A percentile compares a stretch with the other conserved stretches of the same genome.
Evolutionary conservation across 169 alveolate species (phyloP).

Genomic region (Eimeria acervulina): DNA sequence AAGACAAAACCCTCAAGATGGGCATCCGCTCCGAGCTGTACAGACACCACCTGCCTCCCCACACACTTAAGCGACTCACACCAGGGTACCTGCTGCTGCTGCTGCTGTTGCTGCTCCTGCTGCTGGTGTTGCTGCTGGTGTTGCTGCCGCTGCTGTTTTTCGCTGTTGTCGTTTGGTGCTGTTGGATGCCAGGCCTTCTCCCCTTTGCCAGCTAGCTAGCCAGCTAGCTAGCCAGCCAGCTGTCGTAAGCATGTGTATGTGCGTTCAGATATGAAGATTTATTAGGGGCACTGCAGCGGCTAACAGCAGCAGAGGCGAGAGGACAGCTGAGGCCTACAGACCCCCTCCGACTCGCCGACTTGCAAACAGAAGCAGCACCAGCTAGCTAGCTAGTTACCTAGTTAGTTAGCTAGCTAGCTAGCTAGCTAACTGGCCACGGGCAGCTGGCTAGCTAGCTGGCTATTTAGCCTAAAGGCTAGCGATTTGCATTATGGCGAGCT

Average conservation of each 20-base stretch:
- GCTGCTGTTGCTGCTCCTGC: not conserved
- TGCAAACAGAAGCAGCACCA: too few species aligned
- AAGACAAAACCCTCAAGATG: not conserved
- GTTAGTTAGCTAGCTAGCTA: too few species aligned
- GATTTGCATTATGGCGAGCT: not conserved
- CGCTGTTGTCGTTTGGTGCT: not conserved
- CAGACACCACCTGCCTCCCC: not conserved
- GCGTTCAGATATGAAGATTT: not conserved
- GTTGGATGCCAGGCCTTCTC: not conserved
- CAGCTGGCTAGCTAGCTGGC: too few species aligned
- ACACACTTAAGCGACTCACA: not conserved
- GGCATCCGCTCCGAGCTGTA: not conserved
- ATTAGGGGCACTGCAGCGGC: conserved; percentile 13
- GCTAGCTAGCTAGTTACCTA: too few species aligned
- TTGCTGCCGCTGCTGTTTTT: not conserved
- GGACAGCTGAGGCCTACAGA: not conserved
- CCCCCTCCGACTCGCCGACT: not conserved
- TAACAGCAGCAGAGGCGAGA: not conserved
- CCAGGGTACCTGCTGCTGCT: conserved; percentile 24
- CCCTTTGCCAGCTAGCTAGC: not conserved
- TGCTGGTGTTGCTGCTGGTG: conserved; percentile 20
- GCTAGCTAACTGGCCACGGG: too few species aligned
- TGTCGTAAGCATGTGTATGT: not conserved
- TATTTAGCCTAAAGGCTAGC: too few species aligned
- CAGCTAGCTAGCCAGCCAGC: not conserved